A percentile compares a stretch with the other conserved stretches of the same genome.
Conservation (phyloP, 1,139 yeast species). For the Ashbya aceris region DNA sequence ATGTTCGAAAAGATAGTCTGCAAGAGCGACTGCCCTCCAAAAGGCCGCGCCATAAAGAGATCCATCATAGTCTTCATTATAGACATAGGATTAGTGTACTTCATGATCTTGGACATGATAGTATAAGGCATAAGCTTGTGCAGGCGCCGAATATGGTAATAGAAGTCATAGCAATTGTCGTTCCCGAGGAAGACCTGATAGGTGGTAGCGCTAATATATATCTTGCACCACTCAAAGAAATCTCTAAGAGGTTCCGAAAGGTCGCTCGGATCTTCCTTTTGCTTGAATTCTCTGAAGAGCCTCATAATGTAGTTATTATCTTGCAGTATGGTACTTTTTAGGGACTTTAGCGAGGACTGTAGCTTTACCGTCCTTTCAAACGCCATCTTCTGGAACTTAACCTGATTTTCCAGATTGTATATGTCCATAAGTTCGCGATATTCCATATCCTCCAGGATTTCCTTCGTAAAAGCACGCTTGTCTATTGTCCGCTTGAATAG, state of each 20-base stretch:
- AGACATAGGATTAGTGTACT: constrained; percentile 78
- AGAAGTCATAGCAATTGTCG: constrained; percentile 68
- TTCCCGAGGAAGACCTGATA: constrained; percentile 72
- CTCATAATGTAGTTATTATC: constrained; percentile 28
- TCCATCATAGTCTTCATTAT: constrained; percentile 72
- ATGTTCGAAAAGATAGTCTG: constrained; percentile 66
- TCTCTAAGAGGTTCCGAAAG: constrained; percentile 59
- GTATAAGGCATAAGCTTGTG: constrained; percentile 73
- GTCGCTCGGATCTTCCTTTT: constrained; percentile 43
- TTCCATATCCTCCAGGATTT: constrained; percentile 42
- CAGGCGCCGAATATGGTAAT: constrained; percentile 55
- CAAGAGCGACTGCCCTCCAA: constrained; percentile 59
- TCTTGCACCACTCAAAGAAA: constrained; percentile 71
- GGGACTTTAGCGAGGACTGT: constrained; percentile 29
- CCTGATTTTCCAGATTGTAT: constrained; percentile 52
- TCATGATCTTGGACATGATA: constrained; percentile 61
- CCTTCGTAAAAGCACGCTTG: constrained; percentile 31
- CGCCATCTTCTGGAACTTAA: constrained; percentile 65
- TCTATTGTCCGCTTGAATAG: constrained; percentile 32
- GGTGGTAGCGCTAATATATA: constrained; percentile 75
- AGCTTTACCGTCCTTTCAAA: constrained; percentile 27
- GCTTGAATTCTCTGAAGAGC: constrained; percentile 45
- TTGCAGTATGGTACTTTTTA: constrained; percentile 27
- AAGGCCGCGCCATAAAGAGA: constrained; percentile 68
- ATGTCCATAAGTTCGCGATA: constrained; percentile 53